These are phyloP conservation scores for Phaeotremella fagi DNA, from an alignment of 768 basidiomycete species.

Conservation along the genomic window DNA sequence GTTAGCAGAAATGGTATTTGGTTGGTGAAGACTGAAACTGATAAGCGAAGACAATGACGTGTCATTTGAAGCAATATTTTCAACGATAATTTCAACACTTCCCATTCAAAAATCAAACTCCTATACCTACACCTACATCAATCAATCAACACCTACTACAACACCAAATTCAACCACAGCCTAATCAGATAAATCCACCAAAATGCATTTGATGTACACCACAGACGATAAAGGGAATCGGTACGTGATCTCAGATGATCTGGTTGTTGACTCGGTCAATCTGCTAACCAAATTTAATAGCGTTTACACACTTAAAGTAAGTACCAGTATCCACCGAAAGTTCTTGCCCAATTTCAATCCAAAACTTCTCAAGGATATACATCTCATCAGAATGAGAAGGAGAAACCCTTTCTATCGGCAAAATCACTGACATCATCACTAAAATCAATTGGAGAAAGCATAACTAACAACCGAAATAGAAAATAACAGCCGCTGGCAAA, in stretches of 20 bases:
- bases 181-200: conserved; percentile 11
- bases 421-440: no score
- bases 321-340: not conserved
- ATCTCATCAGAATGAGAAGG: not conserved
- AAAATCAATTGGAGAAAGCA: not conserved
- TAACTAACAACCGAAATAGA: conserved; percentile 54
- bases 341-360: not conserved
- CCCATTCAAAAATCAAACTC: not conserved
- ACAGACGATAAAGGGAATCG: conserved; percentile 45
- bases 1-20: no score
- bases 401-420: no score
- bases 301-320: conserved; percentile 86
- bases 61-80: no score
- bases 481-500: conserved; percentile 72
- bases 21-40: no score
- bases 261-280: conserved; percentile 47
- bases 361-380: not conserved
- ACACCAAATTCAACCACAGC: not conserved
- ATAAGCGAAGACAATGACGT: no score
- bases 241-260: conserved; percentile 17
- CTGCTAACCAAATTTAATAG: conserved; percentile 53
- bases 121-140: no score
- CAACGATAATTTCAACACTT: not conserved
- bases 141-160: not conserved
- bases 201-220: conserved; percentile 94